phyloP scores from a whole-genome alignment of 257 asterid species.

The Lavandula angustifolia region DNA sequence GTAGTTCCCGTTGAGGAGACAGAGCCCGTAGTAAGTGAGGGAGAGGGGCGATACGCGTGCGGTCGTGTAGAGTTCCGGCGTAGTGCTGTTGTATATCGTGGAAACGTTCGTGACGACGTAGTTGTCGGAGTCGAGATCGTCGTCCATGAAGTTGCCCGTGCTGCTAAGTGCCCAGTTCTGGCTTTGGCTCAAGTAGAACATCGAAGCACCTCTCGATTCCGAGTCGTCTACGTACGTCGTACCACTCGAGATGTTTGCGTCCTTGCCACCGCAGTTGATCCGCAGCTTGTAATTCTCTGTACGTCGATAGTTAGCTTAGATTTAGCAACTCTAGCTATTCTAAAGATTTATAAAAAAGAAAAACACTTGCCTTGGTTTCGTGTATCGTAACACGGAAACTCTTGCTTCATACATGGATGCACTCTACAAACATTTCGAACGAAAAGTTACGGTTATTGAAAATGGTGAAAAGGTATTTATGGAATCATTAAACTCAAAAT shows the following conservation, averaged over 20 bases:
- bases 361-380: constrained; percentile 46
- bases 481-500: constrained; percentile 3
- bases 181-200: constrained; percentile 44
- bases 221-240: constrained; percentile 60
- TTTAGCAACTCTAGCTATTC: not conserved
- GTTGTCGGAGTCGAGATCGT: constrained; percentile 59
- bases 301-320: constrained; percentile 9
- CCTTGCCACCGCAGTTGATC: constrained; percentile 87
- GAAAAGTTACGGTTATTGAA: too few species aligned
- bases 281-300: constrained; percentile 60
- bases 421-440: constrained; percentile 37
- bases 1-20: constrained; percentile 80
- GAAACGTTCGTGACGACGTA: constrained; percentile 53
- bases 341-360: not conserved
- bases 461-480: too few species aligned
- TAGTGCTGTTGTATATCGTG: constrained; percentile 35
- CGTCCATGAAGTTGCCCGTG: constrained; percentile 88
- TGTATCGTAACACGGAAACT: constrained; percentile 60
- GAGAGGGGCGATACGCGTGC: constrained; percentile 85
- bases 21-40: constrained; percentile 80
- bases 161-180: constrained; percentile 90
- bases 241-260: constrained; percentile 30
- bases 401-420: constrained; percentile 66
- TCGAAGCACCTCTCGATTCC: constrained; percentile 80
- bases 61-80: constrained; percentile 53